Conservation (phyloP, 2,329 filamentous ascomycete genomes). For the Arachnomyces sp. region DNA sequence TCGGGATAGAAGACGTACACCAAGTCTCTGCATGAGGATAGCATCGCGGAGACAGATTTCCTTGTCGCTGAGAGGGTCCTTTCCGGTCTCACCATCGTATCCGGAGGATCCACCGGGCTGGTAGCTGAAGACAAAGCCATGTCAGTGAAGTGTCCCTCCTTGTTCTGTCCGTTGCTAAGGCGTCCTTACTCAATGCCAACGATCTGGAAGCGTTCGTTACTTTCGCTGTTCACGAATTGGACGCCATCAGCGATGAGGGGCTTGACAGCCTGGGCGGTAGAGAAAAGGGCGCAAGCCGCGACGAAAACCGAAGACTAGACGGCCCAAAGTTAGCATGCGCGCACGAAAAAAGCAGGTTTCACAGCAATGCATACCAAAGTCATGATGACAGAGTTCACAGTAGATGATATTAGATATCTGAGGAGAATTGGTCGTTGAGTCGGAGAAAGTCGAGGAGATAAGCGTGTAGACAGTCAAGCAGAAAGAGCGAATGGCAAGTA, state of each 20-base stretch:
- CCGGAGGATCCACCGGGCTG: slow-evolving; percentile 55
- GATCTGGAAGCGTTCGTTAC: slow-evolving; percentile 52
- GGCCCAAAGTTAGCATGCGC: slow-evolving; percentile 4
- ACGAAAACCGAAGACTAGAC: slow-evolving; percentile 22
- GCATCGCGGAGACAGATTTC: slow-evolving; percentile 54
- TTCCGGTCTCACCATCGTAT: slow-evolving; percentile 41
- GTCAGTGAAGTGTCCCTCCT: slow-evolving; percentile 15
- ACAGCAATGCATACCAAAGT: slow-evolving; percentile 1
- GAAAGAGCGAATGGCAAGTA: too few relatives aligned
- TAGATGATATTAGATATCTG: too few relatives aligned
- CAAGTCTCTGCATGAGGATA: slow-evolving; percentile 54
- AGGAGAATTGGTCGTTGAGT: too few relatives aligned
- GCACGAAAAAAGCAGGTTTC: slow-evolving; percentile 5
- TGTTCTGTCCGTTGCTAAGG: slow-evolving; percentile 6
- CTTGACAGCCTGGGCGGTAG: slow-evolving; percentile 45
- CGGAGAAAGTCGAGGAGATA: too few relatives aligned
- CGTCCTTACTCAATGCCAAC: slow-evolving; percentile 50
- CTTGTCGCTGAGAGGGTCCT: slow-evolving; percentile 51
- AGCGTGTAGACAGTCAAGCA: too few relatives aligned
- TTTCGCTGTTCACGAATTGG: slow-evolving; percentile 53
- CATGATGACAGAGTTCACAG: too few relatives aligned
- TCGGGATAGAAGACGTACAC: slow-evolving; percentile 32
- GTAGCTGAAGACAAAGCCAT: slow-evolving; percentile 38
- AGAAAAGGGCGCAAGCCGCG: slow-evolving; percentile 34
- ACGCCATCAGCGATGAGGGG: slow-evolving; percentile 50